Evolutionary conservation across 345 rosid genomes (phyloP), one percentile per base, ranked within the genome.

Genomic region (Gynandropsis gynandra): DNA sequence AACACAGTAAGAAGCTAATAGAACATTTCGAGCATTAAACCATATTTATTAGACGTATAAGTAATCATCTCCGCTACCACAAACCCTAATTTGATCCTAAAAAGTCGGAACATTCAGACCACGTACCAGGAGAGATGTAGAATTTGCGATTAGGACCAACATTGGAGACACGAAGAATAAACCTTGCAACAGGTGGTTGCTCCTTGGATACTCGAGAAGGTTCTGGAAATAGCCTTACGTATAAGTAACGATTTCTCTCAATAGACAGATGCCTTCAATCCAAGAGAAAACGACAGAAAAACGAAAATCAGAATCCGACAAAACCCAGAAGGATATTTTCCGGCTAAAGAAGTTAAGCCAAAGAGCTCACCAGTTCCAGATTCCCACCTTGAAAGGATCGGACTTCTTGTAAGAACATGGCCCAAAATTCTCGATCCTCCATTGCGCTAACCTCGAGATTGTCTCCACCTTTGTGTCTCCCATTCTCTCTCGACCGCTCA

Each of bases 381-480:
- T 82, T 52, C 98, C 98, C 57, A 83, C 69, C 62, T 71, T 80
- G 77, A 90, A 90, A 43, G 96, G 87, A 40, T 90, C 96, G 27
- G 98, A 90, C 42, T 82, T 90, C 35, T 71, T 79, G 79, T 64
- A 84, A 42, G 87, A 72, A 47, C 75, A 75, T 59, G 96, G 83
- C 4, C 95, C 92, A 44, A 80, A 82, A 69, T 69, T 83, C 14
- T 83, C 92, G 73, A 90, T 80, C 69, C 75, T 77, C 98, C 98
- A 90, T 64, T 86, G 98, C 10, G 95, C 98, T 33, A 86, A 73
- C 39, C 96, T 77, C 34, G 96, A 90, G 67, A 86, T 77, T 1
- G 95, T 90, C 65, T 82, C 96, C 45, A 86, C 98, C 70, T 73
- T 79, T 35, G 95, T 75, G 65, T 87, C 98, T 44, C 64, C 82